Conservation (phyloP, 768 basidiomycete species). For the Hemileccinum impolitum region DNA sequence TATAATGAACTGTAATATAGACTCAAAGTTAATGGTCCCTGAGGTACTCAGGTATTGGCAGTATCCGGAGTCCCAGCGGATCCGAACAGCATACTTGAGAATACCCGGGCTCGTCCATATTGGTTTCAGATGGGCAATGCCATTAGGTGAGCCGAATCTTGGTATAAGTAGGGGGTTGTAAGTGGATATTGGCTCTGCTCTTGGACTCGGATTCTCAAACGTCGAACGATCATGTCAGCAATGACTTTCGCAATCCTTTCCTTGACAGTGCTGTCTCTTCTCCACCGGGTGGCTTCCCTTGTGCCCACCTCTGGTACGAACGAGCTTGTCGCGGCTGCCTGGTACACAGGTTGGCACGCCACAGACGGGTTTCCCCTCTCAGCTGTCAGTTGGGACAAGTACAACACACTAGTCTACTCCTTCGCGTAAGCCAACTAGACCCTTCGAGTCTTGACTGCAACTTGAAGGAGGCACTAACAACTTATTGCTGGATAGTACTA, state of each 20-base stretch:
- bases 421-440: constrained; percentile 37
- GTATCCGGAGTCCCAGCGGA: background rate
- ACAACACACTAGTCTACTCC: constrained; percentile 65
- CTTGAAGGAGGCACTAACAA: background rate
- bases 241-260: background rate
- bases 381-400: constrained; percentile 65
- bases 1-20: no score
- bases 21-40: no score
- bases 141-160: background rate
- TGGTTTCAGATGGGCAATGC: background rate
- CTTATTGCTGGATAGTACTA: constrained; percentile 21
- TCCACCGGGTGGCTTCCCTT: background rate
- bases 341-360: constrained; percentile 70
- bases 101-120: no score
- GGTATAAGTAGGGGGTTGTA: background rate
- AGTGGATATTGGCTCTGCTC: background rate
- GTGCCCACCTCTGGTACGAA: background rate
- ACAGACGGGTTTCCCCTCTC: constrained; percentile 47
- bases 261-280: background rate
- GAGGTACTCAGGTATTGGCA: no score
- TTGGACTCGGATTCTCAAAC: no score
- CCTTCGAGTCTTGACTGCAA: no score
- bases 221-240: no score
- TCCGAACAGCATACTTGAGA: no score
- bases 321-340: constrained; percentile 34